Evolutionary conservation across 1,284 basidiomycete species (phyloP).

Genomic region (Leccinum pachyderme): DNA sequence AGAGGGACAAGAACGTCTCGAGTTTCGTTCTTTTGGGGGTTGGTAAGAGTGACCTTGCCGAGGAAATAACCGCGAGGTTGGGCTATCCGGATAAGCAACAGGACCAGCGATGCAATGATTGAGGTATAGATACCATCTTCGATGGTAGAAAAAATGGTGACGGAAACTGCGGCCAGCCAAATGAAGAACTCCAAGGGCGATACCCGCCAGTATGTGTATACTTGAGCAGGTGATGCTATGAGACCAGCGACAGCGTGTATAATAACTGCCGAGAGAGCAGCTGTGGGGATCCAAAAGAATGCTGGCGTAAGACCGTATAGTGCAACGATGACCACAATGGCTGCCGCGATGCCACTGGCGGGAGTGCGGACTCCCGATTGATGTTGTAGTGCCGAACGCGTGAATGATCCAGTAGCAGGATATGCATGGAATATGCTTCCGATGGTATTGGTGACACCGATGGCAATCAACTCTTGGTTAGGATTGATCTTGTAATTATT

Average conservation of each 20-base stretch:
- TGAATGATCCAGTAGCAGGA: slow-evolving; percentile 97
- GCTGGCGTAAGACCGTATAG: slow-evolving; percentile 90
- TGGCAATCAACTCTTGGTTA: slow-evolving; percentile 96
- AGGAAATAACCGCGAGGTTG: slow-evolving; percentile 91
- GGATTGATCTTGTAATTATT: slow-evolving; percentile 99
- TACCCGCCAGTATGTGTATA: slow-evolving; percentile 93
- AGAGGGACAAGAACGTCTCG: slow-evolving; percentile 90
- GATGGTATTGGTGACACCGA: slow-evolving; percentile 91
- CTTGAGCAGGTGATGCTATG: slow-evolving; percentile 83
- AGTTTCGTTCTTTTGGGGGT: slow-evolving; percentile 34
- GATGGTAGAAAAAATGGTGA: slow-evolving; percentile 86
- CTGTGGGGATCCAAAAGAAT: slow-evolving; percentile 85
- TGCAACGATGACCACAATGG: slow-evolving; percentile 89
- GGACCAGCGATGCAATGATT: slow-evolving; percentile 74
- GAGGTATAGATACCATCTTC: slow-evolving; percentile 96
- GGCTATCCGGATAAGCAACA: slow-evolving; percentile 91
- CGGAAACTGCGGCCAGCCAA: slow-evolving; percentile 84
- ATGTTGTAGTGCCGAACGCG: slow-evolving; percentile 92
- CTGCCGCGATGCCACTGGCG: slow-evolving; percentile 84
- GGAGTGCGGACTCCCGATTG: slow-evolving; percentile 97
- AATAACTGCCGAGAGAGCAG: slow-evolving; percentile 87
- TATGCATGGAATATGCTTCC: slow-evolving; percentile 90
- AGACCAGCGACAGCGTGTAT: slow-evolving; percentile 95
- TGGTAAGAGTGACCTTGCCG: slow-evolving; percentile 60
- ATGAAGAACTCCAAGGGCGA: slow-evolving; percentile 94